Evolutionary conservation across 306 rosid species (phyloP).

Genomic region (Canavalia gladiata): DNA sequence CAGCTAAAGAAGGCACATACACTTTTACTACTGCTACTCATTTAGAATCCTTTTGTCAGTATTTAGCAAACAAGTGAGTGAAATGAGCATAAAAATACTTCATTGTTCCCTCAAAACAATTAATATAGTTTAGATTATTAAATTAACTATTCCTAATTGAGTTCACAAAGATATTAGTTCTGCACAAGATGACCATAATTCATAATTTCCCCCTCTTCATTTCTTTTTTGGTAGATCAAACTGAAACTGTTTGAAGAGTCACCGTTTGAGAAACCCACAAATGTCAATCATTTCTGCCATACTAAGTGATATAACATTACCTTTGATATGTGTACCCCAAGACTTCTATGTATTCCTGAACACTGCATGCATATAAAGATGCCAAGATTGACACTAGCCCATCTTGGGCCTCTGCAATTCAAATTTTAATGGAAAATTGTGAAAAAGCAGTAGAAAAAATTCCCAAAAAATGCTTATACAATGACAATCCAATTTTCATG

Average conservation of each 20-base stretch:
- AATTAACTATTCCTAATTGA: constrained; percentile 24
- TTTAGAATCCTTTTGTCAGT: constrained; percentile 27
- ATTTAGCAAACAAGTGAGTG: constrained; percentile 11
- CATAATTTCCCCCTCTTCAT: constrained; percentile 24
- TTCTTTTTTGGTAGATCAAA: constrained; percentile 16
- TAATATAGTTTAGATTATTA: constrained; percentile 6
- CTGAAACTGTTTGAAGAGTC: background rate
- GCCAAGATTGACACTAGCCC: constrained; percentile 99
- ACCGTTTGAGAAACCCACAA: constrained; percentile 22
- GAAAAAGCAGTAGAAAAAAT: background rate
- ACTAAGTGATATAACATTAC: constrained; percentile 51
- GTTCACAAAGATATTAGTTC: constrained; percentile 22
- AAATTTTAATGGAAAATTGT: constrained; percentile 37
- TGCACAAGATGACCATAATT: background rate
- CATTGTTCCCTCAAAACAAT: constrained; percentile 22
- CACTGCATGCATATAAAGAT: constrained; percentile 98
- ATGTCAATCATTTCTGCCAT: constrained; percentile 32
- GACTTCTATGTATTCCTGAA: constrained; percentile 97
- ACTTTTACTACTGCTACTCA: constrained; percentile 12
- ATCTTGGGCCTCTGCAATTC: constrained; percentile 93
- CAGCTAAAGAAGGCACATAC: constrained; percentile 23
- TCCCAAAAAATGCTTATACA: constrained; percentile 22
- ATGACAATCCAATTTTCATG: background rate
- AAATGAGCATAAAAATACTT: constrained; percentile 29
- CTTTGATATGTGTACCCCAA: constrained; percentile 97